Evolutionary conservation across 139 green algal genomes (phyloP).

Genomic region (Nannochloris sp.): DNA sequence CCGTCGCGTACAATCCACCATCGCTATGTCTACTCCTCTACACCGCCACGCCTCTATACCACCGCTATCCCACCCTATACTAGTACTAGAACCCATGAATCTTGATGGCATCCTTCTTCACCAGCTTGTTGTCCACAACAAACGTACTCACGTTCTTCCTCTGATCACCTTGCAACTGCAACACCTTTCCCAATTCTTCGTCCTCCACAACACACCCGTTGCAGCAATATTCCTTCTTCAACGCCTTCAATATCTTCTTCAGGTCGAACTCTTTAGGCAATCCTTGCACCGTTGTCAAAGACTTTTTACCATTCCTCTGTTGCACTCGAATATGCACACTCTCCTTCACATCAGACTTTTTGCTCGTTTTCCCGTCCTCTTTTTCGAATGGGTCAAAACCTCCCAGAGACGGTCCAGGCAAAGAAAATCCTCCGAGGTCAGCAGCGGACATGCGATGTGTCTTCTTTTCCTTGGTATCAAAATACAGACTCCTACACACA

Average conservation of each 20-base stretch:
- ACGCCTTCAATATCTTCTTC: conserved; percentile 97
- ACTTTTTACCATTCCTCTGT: conserved; percentile 96
- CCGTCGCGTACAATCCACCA: background rate
- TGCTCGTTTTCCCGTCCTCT: conserved; percentile 10
- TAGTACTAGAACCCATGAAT: conserved; percentile 85
- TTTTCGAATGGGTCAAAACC: conserved; percentile 45
- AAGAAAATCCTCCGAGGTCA: background rate
- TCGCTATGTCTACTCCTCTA: background rate
- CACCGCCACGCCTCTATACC: background rate
- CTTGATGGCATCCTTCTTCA: conserved; percentile 98
- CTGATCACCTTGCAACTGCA: conserved; percentile 99
- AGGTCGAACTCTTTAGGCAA: conserved; percentile 89
- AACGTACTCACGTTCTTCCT: conserved; percentile 97
- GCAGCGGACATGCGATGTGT: background rate
- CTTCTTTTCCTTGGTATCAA: background rate
- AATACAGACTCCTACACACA: too few species aligned
- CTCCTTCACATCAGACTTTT: conserved; percentile 26
- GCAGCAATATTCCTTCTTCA: conserved; percentile 99
- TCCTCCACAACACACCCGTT: conserved; percentile 98
- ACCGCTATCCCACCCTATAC: background rate
- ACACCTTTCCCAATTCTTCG: conserved; percentile 81
- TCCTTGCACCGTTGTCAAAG: conserved; percentile 91
- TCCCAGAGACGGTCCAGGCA: conserved; percentile 14
- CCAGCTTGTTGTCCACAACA: conserved; percentile 76
- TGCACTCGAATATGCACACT: conserved; percentile 95